phyloP scores from a whole-genome alignment of 305 asterid species.

The Lippia alba region DNA sequence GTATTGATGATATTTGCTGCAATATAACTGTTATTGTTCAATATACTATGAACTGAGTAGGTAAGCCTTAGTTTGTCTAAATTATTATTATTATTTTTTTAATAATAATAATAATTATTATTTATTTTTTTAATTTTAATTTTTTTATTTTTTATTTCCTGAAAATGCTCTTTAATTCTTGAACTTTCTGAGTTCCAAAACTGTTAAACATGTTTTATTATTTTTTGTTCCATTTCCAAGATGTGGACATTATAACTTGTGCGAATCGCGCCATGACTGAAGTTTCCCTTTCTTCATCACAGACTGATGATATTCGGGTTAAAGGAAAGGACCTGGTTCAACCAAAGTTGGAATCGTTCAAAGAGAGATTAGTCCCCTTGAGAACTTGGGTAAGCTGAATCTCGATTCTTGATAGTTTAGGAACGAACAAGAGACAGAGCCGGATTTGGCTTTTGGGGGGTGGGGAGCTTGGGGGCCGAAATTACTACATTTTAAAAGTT shows the following conservation, averaged over 20 bases:
- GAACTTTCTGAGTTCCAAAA: neutral
- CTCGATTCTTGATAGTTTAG: neutral
- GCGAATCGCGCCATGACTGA: neutral
- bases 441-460: too few relatives aligned
- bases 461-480: too few relatives aligned
- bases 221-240: neutral
- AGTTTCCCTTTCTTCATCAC: conserved; percentile 28
- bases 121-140: too few relatives aligned
- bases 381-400: conserved; percentile 65
- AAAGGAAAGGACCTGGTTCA: conserved; percentile 73
- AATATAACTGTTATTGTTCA: neutral
- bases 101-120: too few relatives aligned
- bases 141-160: too few relatives aligned
- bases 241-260: neutral
- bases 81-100: too few relatives aligned
- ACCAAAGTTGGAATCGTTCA: conserved; percentile 58
- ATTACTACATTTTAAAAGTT: too few relatives aligned
- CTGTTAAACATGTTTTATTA: too few relatives aligned
- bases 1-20: neutral
- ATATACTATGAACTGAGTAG: neutral
- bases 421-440: neutral
- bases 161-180: too few relatives aligned
- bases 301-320: conserved; percentile 67
- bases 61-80: neutral
- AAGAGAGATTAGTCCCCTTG: conserved; percentile 62